A percentile compares a stretch with the other conserved stretches of the same genome.
Conservation (phyloP, 768 basidiomycete species). For the Suillus weaverae region DNA sequence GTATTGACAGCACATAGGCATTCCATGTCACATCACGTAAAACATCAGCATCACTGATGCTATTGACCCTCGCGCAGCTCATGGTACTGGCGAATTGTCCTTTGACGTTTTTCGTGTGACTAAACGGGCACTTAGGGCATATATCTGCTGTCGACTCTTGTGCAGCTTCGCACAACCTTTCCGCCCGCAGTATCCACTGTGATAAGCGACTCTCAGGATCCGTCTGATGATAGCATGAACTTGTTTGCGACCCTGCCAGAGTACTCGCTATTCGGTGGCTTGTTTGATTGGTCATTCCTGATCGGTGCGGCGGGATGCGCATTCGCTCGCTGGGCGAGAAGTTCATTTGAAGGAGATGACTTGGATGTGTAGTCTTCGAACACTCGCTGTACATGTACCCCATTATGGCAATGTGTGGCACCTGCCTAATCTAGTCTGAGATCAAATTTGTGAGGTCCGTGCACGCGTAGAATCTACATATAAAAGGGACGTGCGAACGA, state of each 20-base stretch:
- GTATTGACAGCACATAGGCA: conserved; percentile 35
- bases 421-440: not conserved
- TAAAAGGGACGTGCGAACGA: not conserved
- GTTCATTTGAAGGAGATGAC: conserved; percentile 23
- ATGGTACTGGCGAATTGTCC: conserved; percentile 52
- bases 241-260: conserved; percentile 73
- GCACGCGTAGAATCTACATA: not conserved
- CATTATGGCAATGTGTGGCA: not conserved
- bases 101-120: not conserved
- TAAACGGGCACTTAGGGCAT: conserved; percentile 52
- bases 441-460: not conserved
- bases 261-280: conserved; percentile 68
- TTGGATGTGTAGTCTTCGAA: conserved; percentile 14
- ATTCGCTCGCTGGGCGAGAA: conserved; percentile 55
- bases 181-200: conserved; percentile 48
- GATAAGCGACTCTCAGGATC: conserved; percentile 10
- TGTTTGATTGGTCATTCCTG: conserved; percentile 77
- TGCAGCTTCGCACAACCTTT: conserved; percentile 81
- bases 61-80: conserved; percentile 76
- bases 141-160: conserved; percentile 79
- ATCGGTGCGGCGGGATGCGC: conserved; percentile 51
- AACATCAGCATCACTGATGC: conserved; percentile 72
- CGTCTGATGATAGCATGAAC: conserved; percentile 35
- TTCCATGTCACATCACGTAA: conserved; percentile 67
- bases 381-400: not conserved